These are phyloP conservation scores for Dactylis glomerata DNA, from an alignment of 176 grass and related monocot species.

Conservation along the genomic window DNA sequence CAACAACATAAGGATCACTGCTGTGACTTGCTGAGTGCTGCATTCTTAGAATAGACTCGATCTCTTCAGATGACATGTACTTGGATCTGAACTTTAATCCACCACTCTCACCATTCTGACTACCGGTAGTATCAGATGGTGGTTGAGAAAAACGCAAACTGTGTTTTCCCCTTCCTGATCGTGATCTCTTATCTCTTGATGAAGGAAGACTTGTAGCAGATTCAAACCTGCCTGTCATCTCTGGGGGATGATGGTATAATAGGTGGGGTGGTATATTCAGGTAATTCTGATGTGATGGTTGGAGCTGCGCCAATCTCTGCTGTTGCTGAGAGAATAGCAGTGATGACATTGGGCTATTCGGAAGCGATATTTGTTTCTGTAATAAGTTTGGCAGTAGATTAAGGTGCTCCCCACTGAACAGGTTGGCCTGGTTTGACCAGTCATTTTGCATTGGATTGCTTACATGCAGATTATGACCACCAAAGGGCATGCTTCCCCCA, in stretches of 20 bases:
- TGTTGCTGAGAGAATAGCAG: constrained; percentile 64
- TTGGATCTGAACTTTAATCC: constrained; percentile 77
- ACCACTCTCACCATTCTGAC: constrained; percentile 58
- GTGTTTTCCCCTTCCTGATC: constrained; percentile 74
- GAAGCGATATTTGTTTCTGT: constrained; percentile 70
- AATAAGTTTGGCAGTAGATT: constrained; percentile 57
- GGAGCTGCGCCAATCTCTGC: constrained; percentile 70
- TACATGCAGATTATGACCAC: constrained; percentile 41
- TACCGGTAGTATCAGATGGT: constrained; percentile 57
- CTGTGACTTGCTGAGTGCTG: constrained; percentile 84
- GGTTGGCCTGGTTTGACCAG: constrained; percentile 52
- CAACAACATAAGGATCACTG: constrained; percentile 92
- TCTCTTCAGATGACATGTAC: constrained; percentile 98
- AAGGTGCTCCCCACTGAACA: constrained; percentile 43
- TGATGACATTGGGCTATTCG: constrained; percentile 63
- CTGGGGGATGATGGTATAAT: constrained; percentile 43
- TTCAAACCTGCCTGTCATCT: constrained; percentile 55
- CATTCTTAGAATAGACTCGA: constrained; percentile 93
- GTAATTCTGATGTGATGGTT: constrained; percentile 57
- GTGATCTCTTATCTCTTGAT: constrained; percentile 67
- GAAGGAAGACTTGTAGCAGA: constrained; percentile 41
- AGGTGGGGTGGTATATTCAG: constrained; percentile 50
- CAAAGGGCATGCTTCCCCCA: constrained; percentile 56
- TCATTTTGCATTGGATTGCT: constrained; percentile 47
- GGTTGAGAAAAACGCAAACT: constrained; percentile 57